Percentiles rank a stretch among this genome's conserved stretches.
Evolutionary conservation across 306 rosid species (phyloP).

Genomic region (Macrotyloma uniflorum): DNA sequence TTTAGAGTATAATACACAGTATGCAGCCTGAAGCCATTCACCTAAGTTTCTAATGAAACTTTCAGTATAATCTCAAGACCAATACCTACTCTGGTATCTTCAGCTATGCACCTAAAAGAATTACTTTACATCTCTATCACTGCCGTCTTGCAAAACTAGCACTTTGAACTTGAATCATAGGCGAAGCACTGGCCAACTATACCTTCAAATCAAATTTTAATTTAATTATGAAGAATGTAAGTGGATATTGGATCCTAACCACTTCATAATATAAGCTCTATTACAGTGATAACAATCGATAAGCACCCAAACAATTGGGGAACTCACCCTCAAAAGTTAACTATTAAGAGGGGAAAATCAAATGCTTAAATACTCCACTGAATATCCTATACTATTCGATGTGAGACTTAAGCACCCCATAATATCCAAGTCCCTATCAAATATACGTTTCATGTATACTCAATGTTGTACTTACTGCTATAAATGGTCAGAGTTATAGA

Average conservation of each 20-base stretch:
- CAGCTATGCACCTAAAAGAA: not conserved
- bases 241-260: not conserved
- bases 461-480: no score
- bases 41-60: not conserved
- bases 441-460: no score
- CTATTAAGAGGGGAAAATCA: no score
- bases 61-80: not conserved
- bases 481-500: no score
- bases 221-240: slow-evolving; percentile 4
- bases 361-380: no score
- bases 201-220: not conserved
- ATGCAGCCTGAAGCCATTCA: not conserved
- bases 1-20: not conserved
- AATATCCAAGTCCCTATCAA: no score
- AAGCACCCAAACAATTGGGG: no score
- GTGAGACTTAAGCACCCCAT: no score
- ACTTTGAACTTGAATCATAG: not conserved
- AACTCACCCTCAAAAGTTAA: no score
- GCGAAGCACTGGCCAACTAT: not conserved
- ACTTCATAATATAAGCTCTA: not conserved
- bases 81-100: not conserved
- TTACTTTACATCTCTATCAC: not conserved
- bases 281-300: not conserved
- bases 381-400: no score
- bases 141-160: not conserved